Evolutionary conservation across 805 yeast genomes (phyloP), one percentile per base, ranked within the genome.

Genomic region (Wickerhamiella sergipiensis): DNA sequence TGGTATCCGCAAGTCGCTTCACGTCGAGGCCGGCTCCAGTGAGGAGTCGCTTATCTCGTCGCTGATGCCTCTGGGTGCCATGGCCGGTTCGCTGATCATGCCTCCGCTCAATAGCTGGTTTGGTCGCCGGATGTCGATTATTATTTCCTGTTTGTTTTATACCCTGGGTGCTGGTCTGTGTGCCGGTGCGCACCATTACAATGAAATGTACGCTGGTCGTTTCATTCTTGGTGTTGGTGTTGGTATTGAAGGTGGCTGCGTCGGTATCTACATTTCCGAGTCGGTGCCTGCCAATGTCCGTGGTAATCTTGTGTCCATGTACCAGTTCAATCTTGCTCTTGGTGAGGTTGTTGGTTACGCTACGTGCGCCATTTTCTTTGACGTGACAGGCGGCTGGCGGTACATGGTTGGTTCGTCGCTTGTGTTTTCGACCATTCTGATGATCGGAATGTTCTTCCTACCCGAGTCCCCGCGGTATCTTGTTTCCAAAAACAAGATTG

Each of bases 31-130:
- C 5, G 46, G 23, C 22, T 19, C 17, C 13, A 66, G 69, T 55
- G 70, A 80, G 56, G 67, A 66, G 48, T 79, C 84, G 1, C 68
- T 79, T 53, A 74, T 79, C 18, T 71, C 78, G 39, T 69, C 81
- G 26, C 69, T 78, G 50, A 78, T 80, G 81, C 85, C 85, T n/a
- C 64, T 80, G 45, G 85, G 85, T 56, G 85, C 83, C 33, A 74
- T 80, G 64, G 73, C 74, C 26, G 85, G 86, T 46, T 75, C 82
- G 51, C 67, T 80, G 40, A 59, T 78, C 52, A 71, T 80, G 71
- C 72, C 83, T 2, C 83, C 83, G 3, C 63, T 77, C 55, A 78
- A 74, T 59, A 79, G 77, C 59, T 62, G 51, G 51, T 66, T 77
- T 45, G 85, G 85, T 17, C 73, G 85, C 62, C 72, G 78, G 55